These are phyloP conservation scores for Tolypocladium ovalisporum DNA, from an alignment of 2,329 filamentous ascomycete genomes.

Conservation along the genomic window DNA sequence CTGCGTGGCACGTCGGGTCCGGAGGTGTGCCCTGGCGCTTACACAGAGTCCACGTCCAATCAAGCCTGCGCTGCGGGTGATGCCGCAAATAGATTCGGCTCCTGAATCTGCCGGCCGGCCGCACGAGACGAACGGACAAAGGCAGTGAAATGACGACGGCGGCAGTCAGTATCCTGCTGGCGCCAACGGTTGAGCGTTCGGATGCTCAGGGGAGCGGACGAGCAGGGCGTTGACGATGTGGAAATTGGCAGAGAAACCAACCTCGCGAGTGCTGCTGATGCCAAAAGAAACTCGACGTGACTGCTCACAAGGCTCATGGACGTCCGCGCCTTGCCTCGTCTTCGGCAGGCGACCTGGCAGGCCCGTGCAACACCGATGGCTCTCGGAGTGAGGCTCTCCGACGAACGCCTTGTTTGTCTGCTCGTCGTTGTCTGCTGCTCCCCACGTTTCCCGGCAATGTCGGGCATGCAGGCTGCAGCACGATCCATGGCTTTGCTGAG, in stretches of 20 bases:
- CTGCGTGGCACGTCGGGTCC: not conserved
- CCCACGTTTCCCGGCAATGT: not conserved
- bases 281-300: not conserved
- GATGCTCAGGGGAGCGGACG: too few relatives aligned
- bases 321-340: too few relatives aligned
- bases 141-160: not conserved
- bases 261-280: not conserved
- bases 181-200: not conserved
- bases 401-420: not conserved
- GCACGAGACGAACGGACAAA: not conserved
- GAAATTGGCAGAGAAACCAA: not conserved
- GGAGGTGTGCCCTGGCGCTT: slow-evolving; percentile 3
- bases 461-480: not conserved
- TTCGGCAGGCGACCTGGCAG: not conserved
- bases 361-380: slow-evolving; percentile 1
- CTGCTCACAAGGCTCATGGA: not conserved
- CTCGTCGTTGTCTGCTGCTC: not conserved
- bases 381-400: not conserved
- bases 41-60: slow-evolving; percentile 2
- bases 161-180: not conserved
- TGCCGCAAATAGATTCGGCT: not conserved
- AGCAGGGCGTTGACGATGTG: too few relatives aligned
- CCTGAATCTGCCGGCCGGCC: not conserved
- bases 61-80: not conserved
- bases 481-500: not conserved